Conservation (phyloP, 116 monocot genomes). For the Trichopus zeylanicus region DNA sequence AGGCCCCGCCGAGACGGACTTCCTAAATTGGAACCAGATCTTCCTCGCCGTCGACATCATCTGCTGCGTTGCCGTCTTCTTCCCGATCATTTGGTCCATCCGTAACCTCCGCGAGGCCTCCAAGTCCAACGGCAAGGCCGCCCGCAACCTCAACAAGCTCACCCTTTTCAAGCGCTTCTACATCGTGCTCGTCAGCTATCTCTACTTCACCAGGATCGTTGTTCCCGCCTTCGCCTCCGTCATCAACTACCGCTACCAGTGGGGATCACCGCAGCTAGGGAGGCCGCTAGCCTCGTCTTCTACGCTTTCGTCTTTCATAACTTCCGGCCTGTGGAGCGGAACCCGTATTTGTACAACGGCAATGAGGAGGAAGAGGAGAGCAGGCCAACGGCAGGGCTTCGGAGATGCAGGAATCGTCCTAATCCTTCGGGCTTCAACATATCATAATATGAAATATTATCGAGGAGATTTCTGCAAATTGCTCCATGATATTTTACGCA, state of each 20-base stretch:
- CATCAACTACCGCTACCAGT: slow-evolving; percentile 19
- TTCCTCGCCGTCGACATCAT: slow-evolving; percentile 26
- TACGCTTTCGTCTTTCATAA: slow-evolving; percentile 24
- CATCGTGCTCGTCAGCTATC: slow-evolving; percentile 25
- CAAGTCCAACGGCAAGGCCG: slow-evolving; percentile 37
- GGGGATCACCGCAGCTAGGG: slow-evolving; percentile 16
- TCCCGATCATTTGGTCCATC: slow-evolving; percentile 44
- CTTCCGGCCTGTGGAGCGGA: slow-evolving; percentile 29
- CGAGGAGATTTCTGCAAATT: no score
- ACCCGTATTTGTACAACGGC: slow-evolving; percentile 34
- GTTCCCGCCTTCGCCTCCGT: slow-evolving; percentile 5
- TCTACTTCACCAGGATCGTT: slow-evolving; percentile 34
- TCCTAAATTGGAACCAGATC: slow-evolving; percentile 31
- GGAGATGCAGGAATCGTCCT: slow-evolving; percentile 25
- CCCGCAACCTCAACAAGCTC: slow-evolving; percentile 32
- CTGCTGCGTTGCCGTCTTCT: slow-evolving; percentile 42
- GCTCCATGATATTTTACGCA: no score
- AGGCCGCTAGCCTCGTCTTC: slow-evolving; percentile 22
- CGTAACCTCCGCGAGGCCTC: slow-evolving; percentile 30
- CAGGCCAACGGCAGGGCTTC: slow-evolving; percentile 10
- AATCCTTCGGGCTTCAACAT: no score
- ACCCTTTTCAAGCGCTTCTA: slow-evolving; percentile 45
- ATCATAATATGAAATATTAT: no score
- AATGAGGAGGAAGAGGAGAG: slow-evolving; percentile 35
- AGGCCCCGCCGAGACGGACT: slow-evolving; percentile 17